Conservation (phyloP, 495 filamentous ascomycete genomes). For the Rusavskia elegans region DNA sequence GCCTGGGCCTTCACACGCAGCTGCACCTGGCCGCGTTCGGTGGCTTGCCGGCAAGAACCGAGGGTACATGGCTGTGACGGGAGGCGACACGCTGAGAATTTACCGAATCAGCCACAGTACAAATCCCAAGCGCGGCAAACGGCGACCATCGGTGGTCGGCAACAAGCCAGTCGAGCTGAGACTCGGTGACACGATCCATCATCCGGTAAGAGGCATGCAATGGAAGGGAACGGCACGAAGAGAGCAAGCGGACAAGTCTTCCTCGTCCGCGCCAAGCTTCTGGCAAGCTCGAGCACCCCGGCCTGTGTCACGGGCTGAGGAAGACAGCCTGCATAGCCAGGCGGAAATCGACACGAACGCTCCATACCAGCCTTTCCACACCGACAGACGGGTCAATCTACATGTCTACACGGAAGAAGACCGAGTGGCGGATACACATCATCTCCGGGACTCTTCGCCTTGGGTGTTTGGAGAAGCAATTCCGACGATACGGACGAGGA, state of each 20-base stretch:
- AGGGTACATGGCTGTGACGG: conserved; percentile 36
- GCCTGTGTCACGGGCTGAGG: conserved; percentile 7
- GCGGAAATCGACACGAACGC: conserved; percentile 89
- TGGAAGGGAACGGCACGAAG: background rate
- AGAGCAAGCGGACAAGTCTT: background rate
- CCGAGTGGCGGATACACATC: conserved; percentile 7
- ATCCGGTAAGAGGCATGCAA: background rate
- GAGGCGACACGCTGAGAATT: conserved; percentile 47
- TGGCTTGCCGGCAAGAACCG: conserved; percentile 38
- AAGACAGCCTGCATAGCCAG: conserved; percentile 40
- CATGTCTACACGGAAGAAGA: conserved; percentile 34
- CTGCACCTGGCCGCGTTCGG: conserved; percentile 35
- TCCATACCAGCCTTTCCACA: conserved; percentile 82
- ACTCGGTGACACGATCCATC: conserved; percentile 31
- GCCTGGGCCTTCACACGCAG: conserved; percentile 27
- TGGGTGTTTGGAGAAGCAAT: conserved; percentile 65
- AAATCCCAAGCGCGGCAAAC: conserved; percentile 23
- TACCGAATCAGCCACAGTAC: conserved; percentile 33
- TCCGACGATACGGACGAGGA: conserved; percentile 44
- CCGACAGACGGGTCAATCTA: conserved; percentile 60
- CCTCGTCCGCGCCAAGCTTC: conserved; percentile 4
- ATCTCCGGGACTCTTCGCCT: conserved; percentile 15
- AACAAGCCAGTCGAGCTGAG: conserved; percentile 48
- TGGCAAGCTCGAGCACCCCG: conserved; percentile 6
- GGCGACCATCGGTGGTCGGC: conserved; percentile 36